A percentile compares a stretch with the other conserved stretches of the same genome.
Conservation (phyloP, 176 grass and related monocot species). For the Rhipidocladum racemiflorum region DNA sequence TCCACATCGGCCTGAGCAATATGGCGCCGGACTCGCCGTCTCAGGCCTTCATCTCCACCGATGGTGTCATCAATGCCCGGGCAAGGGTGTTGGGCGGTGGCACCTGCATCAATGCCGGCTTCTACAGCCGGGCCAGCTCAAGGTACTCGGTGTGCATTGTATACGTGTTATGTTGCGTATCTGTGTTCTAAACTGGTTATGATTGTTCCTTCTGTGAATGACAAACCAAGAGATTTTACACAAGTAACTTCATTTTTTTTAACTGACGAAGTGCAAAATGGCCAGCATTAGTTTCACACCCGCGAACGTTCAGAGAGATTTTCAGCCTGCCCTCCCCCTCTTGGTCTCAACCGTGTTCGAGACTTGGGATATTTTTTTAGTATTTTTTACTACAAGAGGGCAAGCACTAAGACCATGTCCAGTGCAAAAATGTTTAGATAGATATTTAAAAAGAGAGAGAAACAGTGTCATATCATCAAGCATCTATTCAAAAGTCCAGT, state of each 20-base stretch:
- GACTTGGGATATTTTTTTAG: neutral
- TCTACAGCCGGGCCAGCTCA: conserved; percentile 78
- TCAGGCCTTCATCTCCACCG: conserved; percentile 75
- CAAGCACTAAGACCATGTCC: too few species aligned
- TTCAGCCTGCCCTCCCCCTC: neutral
- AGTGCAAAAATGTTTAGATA: too few species aligned
- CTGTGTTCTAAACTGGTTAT: neutral
- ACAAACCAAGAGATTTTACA: neutral
- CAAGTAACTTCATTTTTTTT: neutral
- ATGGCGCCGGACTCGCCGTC: conserved; percentile 53
- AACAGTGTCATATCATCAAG: too few species aligned
- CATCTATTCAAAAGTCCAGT: too few species aligned
- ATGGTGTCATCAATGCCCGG: conserved; percentile 80
- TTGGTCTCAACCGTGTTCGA: neutral
- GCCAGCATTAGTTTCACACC: neutral
- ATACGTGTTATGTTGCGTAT: neutral
- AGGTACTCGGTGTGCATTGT: conserved; percentile 40
- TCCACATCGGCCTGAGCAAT: conserved; percentile 67
- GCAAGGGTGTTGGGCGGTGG: conserved; percentile 77
- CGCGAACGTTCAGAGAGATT: neutral
- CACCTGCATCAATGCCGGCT: conserved; percentile 85
- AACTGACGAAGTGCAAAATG: neutral
- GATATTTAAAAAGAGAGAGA: too few species aligned
- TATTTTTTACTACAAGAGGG: neutral
- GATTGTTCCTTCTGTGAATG: neutral